Conservation (phyloP, 768 basidiomycete genomes). For the Daedaleopsis sinensis region DNA sequence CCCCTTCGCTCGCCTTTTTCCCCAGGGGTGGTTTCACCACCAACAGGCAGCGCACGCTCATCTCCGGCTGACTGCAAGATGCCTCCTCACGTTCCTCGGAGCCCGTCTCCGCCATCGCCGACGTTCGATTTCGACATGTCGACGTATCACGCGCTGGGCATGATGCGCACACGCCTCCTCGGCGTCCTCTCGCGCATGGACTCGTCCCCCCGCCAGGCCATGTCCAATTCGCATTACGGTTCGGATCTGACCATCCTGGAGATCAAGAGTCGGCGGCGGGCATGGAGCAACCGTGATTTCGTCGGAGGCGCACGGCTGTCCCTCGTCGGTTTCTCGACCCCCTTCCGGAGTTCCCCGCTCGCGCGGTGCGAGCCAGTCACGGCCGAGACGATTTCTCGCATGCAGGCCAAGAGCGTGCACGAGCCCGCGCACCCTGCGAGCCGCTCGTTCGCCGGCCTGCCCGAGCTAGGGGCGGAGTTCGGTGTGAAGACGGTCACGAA, state of each 20-base stretch:
- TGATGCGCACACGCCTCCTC: constrained; percentile 32
- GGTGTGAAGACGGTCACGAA: constrained; percentile 26
- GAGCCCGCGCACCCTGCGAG: neutral
- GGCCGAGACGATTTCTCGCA: constrained; percentile 2
- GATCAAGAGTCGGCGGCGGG: constrained; percentile 60
- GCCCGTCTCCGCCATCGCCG: constrained; percentile 22
- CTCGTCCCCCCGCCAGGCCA: constrained; percentile 40
- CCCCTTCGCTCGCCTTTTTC: constrained; percentile 18
- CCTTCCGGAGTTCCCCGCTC: constrained; percentile 56
- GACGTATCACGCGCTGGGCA: constrained; percentile 31
- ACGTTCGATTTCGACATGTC: constrained; percentile 25
- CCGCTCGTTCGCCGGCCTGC: constrained; percentile 4
- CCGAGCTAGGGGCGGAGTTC: constrained; percentile 17
- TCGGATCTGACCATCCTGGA: constrained; percentile 46
- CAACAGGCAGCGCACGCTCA: neutral
- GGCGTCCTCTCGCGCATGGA: constrained; percentile 42
- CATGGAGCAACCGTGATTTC: constrained; percentile 63
- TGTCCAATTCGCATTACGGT: constrained; percentile 35
- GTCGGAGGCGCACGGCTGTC: constrained; percentile 37
- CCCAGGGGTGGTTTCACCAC: constrained; percentile 1
- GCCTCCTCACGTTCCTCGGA: constrained; percentile 15
- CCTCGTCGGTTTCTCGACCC: constrained; percentile 52
- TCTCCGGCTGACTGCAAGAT: neutral
- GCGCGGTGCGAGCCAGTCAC: constrained; percentile 29
- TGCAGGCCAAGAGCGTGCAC: constrained; percentile 1